These are phyloP conservation scores for Collybia sp. DNA, from an alignment of 768 basidiomycete genomes.

Conservation along the genomic window DNA sequence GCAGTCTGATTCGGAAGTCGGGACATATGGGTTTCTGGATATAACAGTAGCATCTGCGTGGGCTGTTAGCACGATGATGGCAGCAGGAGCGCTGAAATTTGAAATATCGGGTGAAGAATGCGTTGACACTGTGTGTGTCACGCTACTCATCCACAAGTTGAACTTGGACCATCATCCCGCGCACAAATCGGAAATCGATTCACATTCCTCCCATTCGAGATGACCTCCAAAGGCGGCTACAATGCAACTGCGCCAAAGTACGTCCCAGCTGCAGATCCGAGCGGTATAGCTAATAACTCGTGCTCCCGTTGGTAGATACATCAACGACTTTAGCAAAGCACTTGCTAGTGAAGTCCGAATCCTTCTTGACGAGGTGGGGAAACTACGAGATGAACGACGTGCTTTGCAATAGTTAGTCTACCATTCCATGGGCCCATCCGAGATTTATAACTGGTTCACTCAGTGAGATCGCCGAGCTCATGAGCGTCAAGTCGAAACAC, in stretches of 20 bases:
- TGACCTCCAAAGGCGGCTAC: neutral
- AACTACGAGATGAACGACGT: constrained; percentile 71
- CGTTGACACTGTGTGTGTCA: too few relatives aligned
- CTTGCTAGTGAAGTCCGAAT: constrained; percentile 76
- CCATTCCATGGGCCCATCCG: neutral
- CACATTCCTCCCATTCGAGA: too few relatives aligned
- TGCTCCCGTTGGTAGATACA: constrained; percentile 35
- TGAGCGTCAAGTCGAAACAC: constrained; percentile 80
- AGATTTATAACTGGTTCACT: neutral
- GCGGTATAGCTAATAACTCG: neutral
- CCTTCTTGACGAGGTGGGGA: constrained; percentile 75
- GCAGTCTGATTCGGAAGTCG: too few relatives aligned
- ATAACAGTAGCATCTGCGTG: too few relatives aligned
- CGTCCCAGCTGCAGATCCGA: neutral
- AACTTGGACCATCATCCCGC: too few relatives aligned
- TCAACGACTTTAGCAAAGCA: constrained; percentile 83
- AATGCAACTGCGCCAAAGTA: constrained; percentile 15
- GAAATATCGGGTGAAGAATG: too few relatives aligned
- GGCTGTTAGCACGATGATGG: too few relatives aligned
- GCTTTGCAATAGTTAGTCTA: constrained; percentile 68
- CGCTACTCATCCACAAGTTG: too few relatives aligned
- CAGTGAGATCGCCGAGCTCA: constrained; percentile 82
- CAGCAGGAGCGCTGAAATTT: too few relatives aligned
- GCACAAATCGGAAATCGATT: too few relatives aligned
- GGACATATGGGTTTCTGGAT: too few relatives aligned